Evolutionary conservation across 2,329 filamentous ascomycete genomes (phyloP).

Genomic region (Monosporascus sp.): DNA sequence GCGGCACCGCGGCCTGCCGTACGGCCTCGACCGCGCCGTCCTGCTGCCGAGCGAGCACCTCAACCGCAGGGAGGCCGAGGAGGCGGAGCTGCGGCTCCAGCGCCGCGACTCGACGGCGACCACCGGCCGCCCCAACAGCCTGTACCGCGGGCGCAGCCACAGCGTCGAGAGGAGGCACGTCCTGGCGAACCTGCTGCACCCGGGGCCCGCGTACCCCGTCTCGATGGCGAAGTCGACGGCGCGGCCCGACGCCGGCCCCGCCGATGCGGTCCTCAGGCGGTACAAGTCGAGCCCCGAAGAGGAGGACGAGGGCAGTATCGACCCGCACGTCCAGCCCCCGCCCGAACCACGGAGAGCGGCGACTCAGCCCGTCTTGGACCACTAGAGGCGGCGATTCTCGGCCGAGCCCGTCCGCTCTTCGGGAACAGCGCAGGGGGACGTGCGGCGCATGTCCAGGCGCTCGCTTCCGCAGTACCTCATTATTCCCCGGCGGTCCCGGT

Average conservation of each 20-base stretch:
- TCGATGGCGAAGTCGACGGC: slow-evolving; percentile 14
- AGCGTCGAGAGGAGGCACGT: slow-evolving; percentile 23
- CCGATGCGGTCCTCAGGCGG: slow-evolving; percentile 12
- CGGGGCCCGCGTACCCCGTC: slow-evolving; percentile 21
- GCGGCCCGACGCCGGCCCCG: slow-evolving; percentile 7
- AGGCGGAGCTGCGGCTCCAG: slow-evolving; percentile 34
- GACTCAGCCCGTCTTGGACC: slow-evolving; percentile 15
- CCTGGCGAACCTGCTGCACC: slow-evolving; percentile 23
- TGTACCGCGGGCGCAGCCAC: slow-evolving; percentile 20
- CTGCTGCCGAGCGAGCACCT: slow-evolving; percentile 54
- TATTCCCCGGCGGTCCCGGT: too few species aligned
- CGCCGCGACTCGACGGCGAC: slow-evolving; percentile 28
- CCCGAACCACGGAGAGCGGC: slow-evolving; percentile 13
- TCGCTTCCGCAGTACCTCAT: background rate
- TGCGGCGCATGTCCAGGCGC: background rate
- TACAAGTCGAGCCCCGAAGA: slow-evolving; percentile 13
- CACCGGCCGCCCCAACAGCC: slow-evolving; percentile 14
- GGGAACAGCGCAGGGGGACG: background rate
- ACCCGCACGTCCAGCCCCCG: slow-evolving; percentile 1
- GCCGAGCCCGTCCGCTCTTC: background rate
- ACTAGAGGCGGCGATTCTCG: slow-evolving; percentile 19
- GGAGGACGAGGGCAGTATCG: slow-evolving; percentile 13
- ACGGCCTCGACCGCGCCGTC: slow-evolving; percentile 59
- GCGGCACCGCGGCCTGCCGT: slow-evolving; percentile 63
- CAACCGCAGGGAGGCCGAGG: slow-evolving; percentile 48